A percentile compares a stretch with the other conserved stretches of the same genome.
phyloP scores from a whole-genome alignment of 805 yeast genomes.

The Yarrowia yakushimensis region DNA sequence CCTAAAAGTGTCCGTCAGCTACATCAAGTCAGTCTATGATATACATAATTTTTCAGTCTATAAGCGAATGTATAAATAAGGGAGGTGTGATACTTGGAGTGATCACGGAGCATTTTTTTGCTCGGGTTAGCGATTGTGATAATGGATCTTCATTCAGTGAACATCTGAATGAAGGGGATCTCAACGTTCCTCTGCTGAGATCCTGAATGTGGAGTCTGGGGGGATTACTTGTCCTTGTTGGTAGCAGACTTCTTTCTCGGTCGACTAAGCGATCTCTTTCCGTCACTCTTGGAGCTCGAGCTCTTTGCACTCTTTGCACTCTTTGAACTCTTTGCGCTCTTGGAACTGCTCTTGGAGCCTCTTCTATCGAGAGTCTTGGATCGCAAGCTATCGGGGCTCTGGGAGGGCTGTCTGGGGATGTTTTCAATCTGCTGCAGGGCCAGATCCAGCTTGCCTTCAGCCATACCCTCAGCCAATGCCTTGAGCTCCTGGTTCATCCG shows the following conservation, averaged over 20 bases:
- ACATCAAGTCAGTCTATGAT: too few species aligned
- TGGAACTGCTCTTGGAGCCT: not conserved
- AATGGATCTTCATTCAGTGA: not conserved
- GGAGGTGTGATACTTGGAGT: too few species aligned
- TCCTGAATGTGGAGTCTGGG: not conserved
- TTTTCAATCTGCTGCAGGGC: constrained; percentile 3
- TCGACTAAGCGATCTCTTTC: not conserved
- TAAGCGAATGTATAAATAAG: constrained; percentile 2
- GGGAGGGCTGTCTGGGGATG: not conserved
- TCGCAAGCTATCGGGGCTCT: not conserved
- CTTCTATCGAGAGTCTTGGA: not conserved
- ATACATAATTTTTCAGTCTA: not conserved
- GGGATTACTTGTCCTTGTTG: not conserved
- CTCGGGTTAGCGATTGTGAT: not conserved
- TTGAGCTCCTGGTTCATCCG: constrained; percentile 15
- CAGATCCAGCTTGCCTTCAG: not conserved
- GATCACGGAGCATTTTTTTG: not conserved
- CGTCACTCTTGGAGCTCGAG: not conserved
- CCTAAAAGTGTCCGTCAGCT: too few species aligned
- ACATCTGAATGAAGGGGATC: not conserved
- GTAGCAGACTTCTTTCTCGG: not conserved
- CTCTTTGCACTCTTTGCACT: not conserved
- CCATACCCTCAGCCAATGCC: constrained; percentile 5
- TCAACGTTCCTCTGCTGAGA: not conserved
- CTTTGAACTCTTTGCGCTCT: not conserved